phyloP scores from a whole-genome alignment of 1,284 basidiomycete species.

The Vanrija humicola region DNA sequence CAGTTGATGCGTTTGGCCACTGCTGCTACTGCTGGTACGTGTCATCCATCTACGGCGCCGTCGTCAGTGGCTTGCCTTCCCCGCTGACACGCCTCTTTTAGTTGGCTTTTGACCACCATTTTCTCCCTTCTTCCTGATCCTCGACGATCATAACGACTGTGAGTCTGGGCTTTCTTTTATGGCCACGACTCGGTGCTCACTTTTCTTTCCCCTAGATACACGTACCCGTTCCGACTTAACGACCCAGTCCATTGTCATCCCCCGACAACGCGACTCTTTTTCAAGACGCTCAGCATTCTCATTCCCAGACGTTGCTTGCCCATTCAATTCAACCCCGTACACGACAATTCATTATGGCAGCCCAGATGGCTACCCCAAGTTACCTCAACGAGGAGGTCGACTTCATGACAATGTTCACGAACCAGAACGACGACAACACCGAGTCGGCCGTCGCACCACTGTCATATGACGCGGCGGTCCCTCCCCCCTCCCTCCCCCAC shows the following conservation, averaged over 20 bases:
- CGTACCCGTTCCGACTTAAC: neutral
- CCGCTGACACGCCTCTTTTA: neutral
- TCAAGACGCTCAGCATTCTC: no score
- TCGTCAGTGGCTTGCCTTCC: neutral
- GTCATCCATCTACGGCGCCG: neutral
- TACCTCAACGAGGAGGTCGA: slow-evolving; percentile 17
- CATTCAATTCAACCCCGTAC: neutral
- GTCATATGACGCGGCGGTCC: neutral
- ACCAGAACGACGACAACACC: slow-evolving; percentile 11
- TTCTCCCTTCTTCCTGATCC: neutral
- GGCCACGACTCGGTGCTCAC: neutral
- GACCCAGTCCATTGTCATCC: neutral
- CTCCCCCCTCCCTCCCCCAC: slow-evolving; percentile 3
- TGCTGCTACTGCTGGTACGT: neutral
- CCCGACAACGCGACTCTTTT: neutral
- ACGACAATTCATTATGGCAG: neutral
- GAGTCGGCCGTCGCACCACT: neutral
- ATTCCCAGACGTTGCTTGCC: neutral
- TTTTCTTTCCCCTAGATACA: neutral
- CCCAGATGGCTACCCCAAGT: slow-evolving; percentile 3
- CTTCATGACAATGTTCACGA: slow-evolving; percentile 23
- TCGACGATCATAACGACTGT: neutral
- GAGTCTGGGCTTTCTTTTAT: neutral
- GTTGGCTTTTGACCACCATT: neutral
- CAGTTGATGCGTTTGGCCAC: neutral